Base-by-base conservation (phyloP, 2,329 filamentous ascomycete genomes). In the Cladophialophora psammophila region DNA sequence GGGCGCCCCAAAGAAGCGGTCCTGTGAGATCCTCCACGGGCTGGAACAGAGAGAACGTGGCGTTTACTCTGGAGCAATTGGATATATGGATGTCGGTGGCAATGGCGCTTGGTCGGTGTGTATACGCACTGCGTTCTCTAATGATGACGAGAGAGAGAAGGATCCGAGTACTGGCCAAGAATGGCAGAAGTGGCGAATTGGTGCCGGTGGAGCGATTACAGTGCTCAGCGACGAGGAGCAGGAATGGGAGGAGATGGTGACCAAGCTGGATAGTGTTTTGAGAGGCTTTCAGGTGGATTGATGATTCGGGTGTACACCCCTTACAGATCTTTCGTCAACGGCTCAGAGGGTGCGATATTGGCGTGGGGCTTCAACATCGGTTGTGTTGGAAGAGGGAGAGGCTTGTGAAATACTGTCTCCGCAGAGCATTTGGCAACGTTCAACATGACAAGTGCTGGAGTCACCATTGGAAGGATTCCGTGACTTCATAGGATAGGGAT, bases 1-100 rank as follows among this genome's bases (percentile, higher is more conserved):
- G 1, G 95, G 95, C 6, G 94, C 94, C 0, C 95, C 94, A 0
- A 98, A 98, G 83, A 94, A 94, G 79, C 87, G 94, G 56, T 94
- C 91, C 70, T 97, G 94, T 77, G 90, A 96, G 81, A 86, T 97
- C 55, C 82, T 98, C 20, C 84, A 85, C 66, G 80, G 83, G 3
- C 84, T 97, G 50, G 94, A 97, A 78, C 80, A 79, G 18, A 76
- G 82, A 3, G 79, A 81, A 65, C 84, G 94, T 60, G 89, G 92
- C 36, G 79, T 97, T 59, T 97, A 97, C 79, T 92, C 92, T 6
- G 93, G 95, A 20, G 91, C 96, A 1, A 86, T 97, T 58, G 94
- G 94, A 0, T 98, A 96, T 78, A 86, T 97, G 77, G 94, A 96
- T 73, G 89, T 93, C 6, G 88, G 91, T 0, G 94, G 94, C 0